Evolutionary conservation across 768 basidiomycete species (phyloP), one percentile per base, ranked within the genome.

Genomic region (Macrolepiota fuliginosa): DNA sequence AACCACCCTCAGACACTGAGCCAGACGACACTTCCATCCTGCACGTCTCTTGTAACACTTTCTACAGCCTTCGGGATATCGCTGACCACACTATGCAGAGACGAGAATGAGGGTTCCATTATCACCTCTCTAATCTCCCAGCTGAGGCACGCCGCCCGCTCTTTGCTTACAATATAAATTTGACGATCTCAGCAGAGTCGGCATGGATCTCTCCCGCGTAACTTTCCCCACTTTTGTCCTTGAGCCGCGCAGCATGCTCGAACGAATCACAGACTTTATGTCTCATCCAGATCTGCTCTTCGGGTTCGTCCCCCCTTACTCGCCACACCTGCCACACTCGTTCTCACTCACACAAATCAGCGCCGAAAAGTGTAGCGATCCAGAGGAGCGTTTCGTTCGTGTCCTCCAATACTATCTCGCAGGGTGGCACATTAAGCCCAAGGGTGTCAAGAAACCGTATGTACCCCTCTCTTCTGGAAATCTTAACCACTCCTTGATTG

Each of bases 341-440:
- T 22, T 19, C 62, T 45, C 37, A 57, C 32, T 39, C 27, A 24
- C 25, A 36, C n/a, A n/a, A 10, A 32, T 37, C 69, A 96, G 96
- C 42, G 91, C 92, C 50, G 93, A 92, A 65, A 72, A 85, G n/a
- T 87, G 85, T 70, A 79, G 83, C 42, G 88, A 94, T 68, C 85
- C 93, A 35, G 90, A 96, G 72, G 95, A 96, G 71, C 81, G 97
- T 47, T 98, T 98, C 73, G 82, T 96, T 64, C 84, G 87, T 54
- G 94, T 98, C 1, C 81, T 98, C 36, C 90, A 91, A 64, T 97
- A 96, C 73, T 99, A 98, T 72, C 88, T 99, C 51, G 90, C 92
- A n/a, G 97, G 97, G 24, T 99, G 97, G 97, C 97, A 98, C 76
- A 96, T 98, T 78, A 98, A 98, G 76, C 96, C 97, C 66, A 96